Evolutionary conservation across 768 basidiomycete genomes (phyloP).

Genomic region (Mycena vulgaris): DNA sequence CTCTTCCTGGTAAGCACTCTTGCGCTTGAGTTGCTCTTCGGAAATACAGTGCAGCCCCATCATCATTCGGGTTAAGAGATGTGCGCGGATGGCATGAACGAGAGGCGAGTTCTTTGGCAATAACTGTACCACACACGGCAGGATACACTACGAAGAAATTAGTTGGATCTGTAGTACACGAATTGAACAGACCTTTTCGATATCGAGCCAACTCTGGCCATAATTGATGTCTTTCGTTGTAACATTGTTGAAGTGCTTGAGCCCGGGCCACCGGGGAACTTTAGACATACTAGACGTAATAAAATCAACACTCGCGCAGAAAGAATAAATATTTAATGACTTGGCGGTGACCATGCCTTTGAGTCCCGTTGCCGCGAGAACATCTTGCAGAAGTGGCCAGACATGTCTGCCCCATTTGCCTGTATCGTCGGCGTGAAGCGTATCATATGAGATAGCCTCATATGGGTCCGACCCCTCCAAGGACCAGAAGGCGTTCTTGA

Average conservation of each 20-base stretch:
- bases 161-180: too few species aligned
- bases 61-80: conserved; percentile 25
- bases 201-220: conserved; percentile 34
- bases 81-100: conserved; percentile 28
- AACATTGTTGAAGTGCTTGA: conserved; percentile 34
- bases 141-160: too few species aligned
- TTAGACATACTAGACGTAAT: conserved; percentile 20
- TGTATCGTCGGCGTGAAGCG: conserved; percentile 24
- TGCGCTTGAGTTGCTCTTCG: conserved; percentile 25
- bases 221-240: conserved; percentile 31
- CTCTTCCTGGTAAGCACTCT: conserved; percentile 20
- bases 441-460: conserved; percentile 18
- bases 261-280: conserved; percentile 32
- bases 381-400: conserved; percentile 18
- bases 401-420: conserved; percentile 31
- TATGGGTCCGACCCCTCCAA: conserved; percentile 20
- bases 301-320: neutral
- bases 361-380: conserved; percentile 2
- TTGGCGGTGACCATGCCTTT: conserved; percentile 27
- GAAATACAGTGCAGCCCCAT: conserved; percentile 29
- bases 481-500: conserved; percentile 32
- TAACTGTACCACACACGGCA: conserved; percentile 27
- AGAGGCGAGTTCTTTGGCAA: conserved; percentile 22
- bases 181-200: conserved; percentile 34
- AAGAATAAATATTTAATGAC: conserved; percentile 4